phyloP scores from a whole-genome alignment of 805 yeast species.

The Pichia pseudocactophila region DNA sequence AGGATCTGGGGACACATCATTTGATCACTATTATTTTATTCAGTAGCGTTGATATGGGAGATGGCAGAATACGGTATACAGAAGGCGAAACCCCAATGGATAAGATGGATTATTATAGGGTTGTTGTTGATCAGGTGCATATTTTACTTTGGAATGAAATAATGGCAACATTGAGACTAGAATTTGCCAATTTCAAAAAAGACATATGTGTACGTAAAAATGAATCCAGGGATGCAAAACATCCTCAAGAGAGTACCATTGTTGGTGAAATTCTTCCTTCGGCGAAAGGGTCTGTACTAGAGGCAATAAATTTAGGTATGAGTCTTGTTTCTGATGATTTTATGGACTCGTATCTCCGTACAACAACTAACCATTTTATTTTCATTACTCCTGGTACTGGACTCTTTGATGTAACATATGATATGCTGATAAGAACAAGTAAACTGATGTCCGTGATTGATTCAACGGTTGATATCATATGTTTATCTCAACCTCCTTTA shows the following conservation, averaged over 20 bases:
- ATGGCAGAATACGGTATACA: constrained; percentile 33
- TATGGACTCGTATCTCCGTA: constrained; percentile 76
- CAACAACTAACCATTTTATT: constrained; percentile 84
- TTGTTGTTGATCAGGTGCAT: constrained; percentile 91
- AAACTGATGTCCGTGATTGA: constrained; percentile 69
- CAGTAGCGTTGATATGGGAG: constrained; percentile 62
- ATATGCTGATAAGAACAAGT: constrained; percentile 64
- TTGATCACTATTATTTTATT: constrained; percentile 82
- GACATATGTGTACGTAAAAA: constrained; percentile 51
- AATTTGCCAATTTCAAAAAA: constrained; percentile 72
- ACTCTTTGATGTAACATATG: constrained; percentile 81
- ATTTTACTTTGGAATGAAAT: constrained; percentile 85
- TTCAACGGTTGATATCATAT: constrained; percentile 78
- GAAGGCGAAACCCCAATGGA: constrained; percentile 64
- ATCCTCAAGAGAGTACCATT: constrained; percentile 31
- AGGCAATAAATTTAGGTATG: constrained; percentile 78
- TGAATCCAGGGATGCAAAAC: constrained; percentile 26
- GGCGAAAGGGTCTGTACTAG: constrained; percentile 80
- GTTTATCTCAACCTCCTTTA: constrained; percentile 83
- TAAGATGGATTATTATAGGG: constrained; percentile 75
- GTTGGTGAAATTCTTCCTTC: constrained; percentile 72
- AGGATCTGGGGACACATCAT: constrained; percentile 80
- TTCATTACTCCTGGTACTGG: constrained; percentile 91
- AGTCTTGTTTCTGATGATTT: constrained; percentile 70
- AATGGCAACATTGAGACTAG: constrained; percentile 77